Conservation (phyloP, 176 grass and related monocot species). For the Saccharum officinarum region DNA sequence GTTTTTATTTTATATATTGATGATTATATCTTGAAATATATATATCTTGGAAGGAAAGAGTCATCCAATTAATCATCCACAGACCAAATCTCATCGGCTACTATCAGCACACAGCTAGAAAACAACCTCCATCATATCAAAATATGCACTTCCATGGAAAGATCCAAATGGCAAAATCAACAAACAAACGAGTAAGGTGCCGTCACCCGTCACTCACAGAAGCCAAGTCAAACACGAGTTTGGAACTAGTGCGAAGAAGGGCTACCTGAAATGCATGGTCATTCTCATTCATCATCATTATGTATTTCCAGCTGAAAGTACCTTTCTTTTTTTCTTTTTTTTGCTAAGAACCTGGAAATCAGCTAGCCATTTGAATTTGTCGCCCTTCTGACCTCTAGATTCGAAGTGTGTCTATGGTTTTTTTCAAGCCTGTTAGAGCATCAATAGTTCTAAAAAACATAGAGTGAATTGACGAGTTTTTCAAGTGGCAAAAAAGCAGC, state of each 20-base stretch:
- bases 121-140: neutral
- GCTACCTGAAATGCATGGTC: neutral
- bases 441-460: no score
- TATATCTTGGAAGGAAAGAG: neutral
- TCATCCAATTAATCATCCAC: conserved; percentile 17
- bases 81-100: neutral
- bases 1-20: neutral
- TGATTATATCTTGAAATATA: neutral
- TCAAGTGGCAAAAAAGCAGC: no score
- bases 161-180: conserved; percentile 29
- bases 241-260: neutral
- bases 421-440: no score
- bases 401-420: neutral
- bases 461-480: no score
- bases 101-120: neutral
- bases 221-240: neutral
- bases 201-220: neutral
- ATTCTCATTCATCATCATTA: neutral
- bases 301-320: neutral
- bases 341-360: neutral
- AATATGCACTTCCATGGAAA: neutral
- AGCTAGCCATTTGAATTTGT: neutral
- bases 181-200: neutral
- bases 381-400: neutral
- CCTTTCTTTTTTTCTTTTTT: neutral